These are phyloP conservation scores for Scheffersomyces stipitis DNA, from an alignment of 805 yeast genomes.

Conservation along the genomic window DNA sequence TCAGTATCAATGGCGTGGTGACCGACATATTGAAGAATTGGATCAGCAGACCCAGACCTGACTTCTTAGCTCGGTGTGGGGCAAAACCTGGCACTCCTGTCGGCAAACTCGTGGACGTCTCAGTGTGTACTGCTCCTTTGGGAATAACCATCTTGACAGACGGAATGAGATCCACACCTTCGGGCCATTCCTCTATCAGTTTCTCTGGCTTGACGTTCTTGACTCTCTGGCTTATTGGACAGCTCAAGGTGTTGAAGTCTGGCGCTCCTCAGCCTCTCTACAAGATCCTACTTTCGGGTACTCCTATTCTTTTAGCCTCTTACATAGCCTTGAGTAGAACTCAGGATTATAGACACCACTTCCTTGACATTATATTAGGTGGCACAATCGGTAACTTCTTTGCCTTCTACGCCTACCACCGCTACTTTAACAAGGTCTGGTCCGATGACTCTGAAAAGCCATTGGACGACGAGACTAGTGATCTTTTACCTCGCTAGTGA, in stretches of 20 bases:
- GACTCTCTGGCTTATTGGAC: constrained; percentile 32
- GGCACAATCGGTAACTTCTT: constrained; percentile 22
- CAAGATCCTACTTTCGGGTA: constrained; percentile 13
- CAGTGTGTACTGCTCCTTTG: constrained; percentile 34
- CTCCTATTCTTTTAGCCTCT: constrained; percentile 26
- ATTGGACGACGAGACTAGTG: constrained; percentile 1
- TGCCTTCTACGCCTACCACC: constrained; percentile 11
- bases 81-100: constrained; percentile 25
- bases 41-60: constrained; percentile 34
- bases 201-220: constrained; percentile 34
- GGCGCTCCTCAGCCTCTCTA: constrained; percentile 15
- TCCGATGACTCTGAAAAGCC: constrained; percentile 8
- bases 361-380: constrained; percentile 31
- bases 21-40: constrained; percentile 39
- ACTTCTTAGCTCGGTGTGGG: constrained; percentile 33
- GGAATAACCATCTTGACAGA: constrained; percentile 28
- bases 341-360: constrained; percentile 39
- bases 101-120: constrained; percentile 23
- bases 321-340: constrained; percentile 33
- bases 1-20: constrained; percentile 30
- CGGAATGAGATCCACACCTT: constrained; percentile 43
- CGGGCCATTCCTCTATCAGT: constrained; percentile 39
- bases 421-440: constrained; percentile 10
- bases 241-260: constrained; percentile 16
- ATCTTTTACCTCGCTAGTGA: constrained; percentile 4